Conservation (phyloP, 1,284 basidiomycete species). For the Sporisorium graminicola region DNA sequence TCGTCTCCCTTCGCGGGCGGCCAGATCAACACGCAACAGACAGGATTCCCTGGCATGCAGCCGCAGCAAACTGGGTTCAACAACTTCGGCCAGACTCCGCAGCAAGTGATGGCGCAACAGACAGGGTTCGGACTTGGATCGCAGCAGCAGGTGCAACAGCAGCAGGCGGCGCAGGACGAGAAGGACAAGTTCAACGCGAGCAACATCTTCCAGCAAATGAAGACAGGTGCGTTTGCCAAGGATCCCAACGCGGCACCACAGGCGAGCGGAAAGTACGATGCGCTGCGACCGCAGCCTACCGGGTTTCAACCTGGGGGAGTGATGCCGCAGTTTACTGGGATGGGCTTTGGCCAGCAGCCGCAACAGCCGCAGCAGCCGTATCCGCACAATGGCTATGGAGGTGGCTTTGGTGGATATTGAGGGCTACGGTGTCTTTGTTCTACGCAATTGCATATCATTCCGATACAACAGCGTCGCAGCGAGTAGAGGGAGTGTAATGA, state of each 20-base stretch:
- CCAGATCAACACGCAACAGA: conserved; percentile 50
- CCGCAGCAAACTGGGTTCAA: conserved; percentile 41
- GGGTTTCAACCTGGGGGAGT: conserved; percentile 67
- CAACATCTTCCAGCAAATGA: conserved; percentile 68
- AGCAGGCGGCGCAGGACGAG: conserved; percentile 41
- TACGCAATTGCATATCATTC: conserved; percentile 1
- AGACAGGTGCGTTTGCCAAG: conserved; percentile 59
- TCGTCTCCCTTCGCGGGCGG: conserved; percentile 33
- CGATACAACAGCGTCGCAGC: background rate
- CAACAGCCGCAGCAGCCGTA: conserved; percentile 19
- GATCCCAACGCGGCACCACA: conserved; percentile 57
- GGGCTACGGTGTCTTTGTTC: background rate
- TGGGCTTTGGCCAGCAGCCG: conserved; percentile 37
- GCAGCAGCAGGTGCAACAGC: conserved; percentile 53
- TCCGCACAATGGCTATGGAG: conserved; percentile 41
- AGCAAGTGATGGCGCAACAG: conserved; percentile 55
- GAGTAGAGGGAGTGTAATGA: background rate
- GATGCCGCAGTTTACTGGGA: conserved; percentile 55
- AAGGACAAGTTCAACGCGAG: conserved; percentile 60
- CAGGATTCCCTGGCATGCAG: conserved; percentile 57
- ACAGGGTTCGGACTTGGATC: conserved; percentile 54
- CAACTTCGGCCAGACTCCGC: conserved; percentile 43
- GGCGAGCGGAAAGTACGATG: conserved; percentile 66
- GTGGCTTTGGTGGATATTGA: conserved; percentile 35
- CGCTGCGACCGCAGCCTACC: conserved; percentile 67